phyloP scores from a whole-genome alignment of 2,329 filamentous ascomycete species.

The Xylaria multiplex region DNA sequence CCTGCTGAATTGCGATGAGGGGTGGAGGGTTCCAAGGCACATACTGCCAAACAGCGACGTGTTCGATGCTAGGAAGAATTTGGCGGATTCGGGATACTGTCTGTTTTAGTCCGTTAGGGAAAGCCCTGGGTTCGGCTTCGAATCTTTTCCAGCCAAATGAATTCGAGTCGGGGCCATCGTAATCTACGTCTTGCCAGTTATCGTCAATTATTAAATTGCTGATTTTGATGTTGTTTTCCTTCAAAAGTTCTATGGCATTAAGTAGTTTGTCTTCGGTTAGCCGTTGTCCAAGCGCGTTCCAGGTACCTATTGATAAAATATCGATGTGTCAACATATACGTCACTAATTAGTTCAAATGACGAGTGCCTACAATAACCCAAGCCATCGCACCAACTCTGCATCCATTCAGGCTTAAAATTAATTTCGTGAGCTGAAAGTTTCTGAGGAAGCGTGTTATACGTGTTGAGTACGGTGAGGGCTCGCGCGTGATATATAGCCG shows the following conservation, averaged over 20 bases:
- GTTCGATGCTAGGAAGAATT: slow-evolving; percentile 76
- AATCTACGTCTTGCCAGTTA: slow-evolving; percentile 86
- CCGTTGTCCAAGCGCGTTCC: slow-evolving; percentile 89
- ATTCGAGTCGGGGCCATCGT: slow-evolving; percentile 61
- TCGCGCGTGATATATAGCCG: slow-evolving; percentile 89
- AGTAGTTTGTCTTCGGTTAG: slow-evolving; percentile 84
- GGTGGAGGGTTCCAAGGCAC: background rate
- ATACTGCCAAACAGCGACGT: slow-evolving; percentile 90
- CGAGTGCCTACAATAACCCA: slow-evolving; percentile 77
- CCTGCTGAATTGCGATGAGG: background rate
- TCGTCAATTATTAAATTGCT: slow-evolving; percentile 94
- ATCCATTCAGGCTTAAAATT: slow-evolving; percentile 73
- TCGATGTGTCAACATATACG: slow-evolving; percentile 17
- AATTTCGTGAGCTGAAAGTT: slow-evolving; percentile 58
- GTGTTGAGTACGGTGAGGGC: slow-evolving; percentile 60
- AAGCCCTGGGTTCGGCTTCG: slow-evolving; percentile 81
- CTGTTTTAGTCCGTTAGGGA: slow-evolving; percentile 81
- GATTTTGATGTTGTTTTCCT: slow-evolving; percentile 77
- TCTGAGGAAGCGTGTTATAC: slow-evolving; percentile 56
- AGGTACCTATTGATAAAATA: slow-evolving; percentile 68
- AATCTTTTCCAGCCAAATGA: slow-evolving; percentile 80
- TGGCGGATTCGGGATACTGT: slow-evolving; percentile 75
- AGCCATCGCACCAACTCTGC: slow-evolving; percentile 89
- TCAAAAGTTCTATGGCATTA: slow-evolving; percentile 76
- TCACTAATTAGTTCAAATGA: background rate